A percentile compares a stretch with the other conserved stretches of the same genome.
phyloP scores from a whole-genome alignment of 495 filamentous ascomycete species.

The Pyronema domesticum region DNA sequence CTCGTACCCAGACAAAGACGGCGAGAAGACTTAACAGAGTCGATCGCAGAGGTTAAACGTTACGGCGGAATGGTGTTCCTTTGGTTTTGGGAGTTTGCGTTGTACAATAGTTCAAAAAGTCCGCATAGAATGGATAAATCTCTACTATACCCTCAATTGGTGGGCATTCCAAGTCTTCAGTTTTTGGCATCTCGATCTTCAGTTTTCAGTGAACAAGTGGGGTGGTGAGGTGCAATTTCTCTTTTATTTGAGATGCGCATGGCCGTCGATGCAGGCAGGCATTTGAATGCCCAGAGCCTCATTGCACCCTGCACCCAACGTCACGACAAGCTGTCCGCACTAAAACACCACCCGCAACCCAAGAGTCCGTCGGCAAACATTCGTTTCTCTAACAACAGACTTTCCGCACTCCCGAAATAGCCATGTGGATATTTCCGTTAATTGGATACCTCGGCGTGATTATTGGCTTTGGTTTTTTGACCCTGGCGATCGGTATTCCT shows the following conservation, averaged over 20 bases:
- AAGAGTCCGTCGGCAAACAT: no score
- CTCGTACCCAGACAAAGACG: slow-evolving; percentile 58
- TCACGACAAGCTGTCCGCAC: no score
- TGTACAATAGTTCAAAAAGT: slow-evolving; percentile 3
- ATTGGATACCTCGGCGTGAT: slow-evolving; percentile 76
- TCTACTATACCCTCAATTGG: not conserved
- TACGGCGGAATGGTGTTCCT: not conserved
- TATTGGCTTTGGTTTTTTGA: slow-evolving; percentile 82
- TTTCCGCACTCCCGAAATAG: not conserved
- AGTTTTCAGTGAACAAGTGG: no score
- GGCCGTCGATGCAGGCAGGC: no score
- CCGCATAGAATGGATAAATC: not conserved
- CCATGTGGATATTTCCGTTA: slow-evolving; percentile 82
- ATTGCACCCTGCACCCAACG: no score
- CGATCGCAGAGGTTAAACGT: slow-evolving; percentile 38
- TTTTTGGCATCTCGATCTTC: no score
- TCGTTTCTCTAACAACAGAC: no score
- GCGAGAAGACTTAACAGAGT: slow-evolving; percentile 65
- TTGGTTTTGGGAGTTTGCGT: not conserved
- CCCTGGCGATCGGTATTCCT: slow-evolving; percentile 67
- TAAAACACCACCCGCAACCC: no score
- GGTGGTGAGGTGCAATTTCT: no score
- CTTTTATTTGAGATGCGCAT: no score
- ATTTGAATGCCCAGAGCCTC: no score
- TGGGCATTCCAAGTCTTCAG: no score